Percentiles rank a stretch among this genome's conserved stretches.
Conservation (phyloP, 202 grass and related monocot genomes). For the Hordeum pubiflorum region DNA sequence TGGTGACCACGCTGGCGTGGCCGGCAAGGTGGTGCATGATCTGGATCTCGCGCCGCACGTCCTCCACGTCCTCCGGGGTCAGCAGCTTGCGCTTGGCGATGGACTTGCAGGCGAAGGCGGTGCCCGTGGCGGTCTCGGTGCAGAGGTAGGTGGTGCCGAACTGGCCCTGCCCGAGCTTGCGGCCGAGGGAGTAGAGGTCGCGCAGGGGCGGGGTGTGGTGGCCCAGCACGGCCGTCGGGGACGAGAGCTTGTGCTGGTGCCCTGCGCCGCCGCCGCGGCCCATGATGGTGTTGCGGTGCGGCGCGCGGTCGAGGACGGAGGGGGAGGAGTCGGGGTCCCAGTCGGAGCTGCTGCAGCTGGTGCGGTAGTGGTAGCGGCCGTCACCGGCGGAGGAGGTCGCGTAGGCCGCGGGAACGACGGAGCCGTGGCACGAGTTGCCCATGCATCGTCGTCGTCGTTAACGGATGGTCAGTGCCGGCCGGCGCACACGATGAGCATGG, state of each 20-base stretch:
- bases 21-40: slow-evolving; percentile 51
- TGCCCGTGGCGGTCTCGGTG: slow-evolving; percentile 20
- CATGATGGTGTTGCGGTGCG: slow-evolving; percentile 4
- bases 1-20: slow-evolving; percentile 34
- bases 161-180: slow-evolving; percentile 50
- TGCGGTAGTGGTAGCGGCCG: not conserved
- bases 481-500: not conserved
- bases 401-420: not conserved
- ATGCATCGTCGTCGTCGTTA: not conserved
- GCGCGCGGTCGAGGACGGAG: not conserved
- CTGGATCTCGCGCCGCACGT: slow-evolving; percentile 47
- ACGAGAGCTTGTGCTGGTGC: slow-evolving; percentile 23
- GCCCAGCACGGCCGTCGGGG: slow-evolving; percentile 34
- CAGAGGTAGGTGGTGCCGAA: slow-evolving; percentile 53
- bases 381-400: not conserved
- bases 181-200: slow-evolving; percentile 28
- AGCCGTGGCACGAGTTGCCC: slow-evolving; percentile 1
- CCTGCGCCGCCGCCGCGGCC: not conserved
- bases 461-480: too few species aligned
- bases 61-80: slow-evolving; percentile 32
- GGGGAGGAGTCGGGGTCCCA: not conserved
- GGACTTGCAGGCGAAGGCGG: slow-evolving; percentile 30
- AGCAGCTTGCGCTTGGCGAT: slow-evolving; percentile 61
- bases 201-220: slow-evolving; percentile 33
- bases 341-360: slow-evolving; percentile 6